Base-by-base conservation (phyloP, 208 protist genomes). In the Herpetomonas tarakana region DNA sequence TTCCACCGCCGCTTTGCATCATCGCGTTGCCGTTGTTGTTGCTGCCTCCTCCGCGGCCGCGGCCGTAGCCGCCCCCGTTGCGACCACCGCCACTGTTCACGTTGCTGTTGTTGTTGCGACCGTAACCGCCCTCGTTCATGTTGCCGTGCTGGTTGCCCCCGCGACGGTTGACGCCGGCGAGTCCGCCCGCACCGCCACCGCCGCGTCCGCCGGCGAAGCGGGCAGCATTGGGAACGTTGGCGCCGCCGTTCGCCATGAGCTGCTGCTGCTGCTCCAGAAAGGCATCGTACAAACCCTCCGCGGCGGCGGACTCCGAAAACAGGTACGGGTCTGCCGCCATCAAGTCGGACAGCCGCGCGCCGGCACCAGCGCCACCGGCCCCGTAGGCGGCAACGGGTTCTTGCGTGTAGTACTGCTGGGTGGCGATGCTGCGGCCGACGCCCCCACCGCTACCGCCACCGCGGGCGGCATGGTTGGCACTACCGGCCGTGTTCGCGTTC, bases 341-440 rank as follows among this genome's bases (percentile, higher is more conserved):
- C 14, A 58, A 35, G 31, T 18, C 53, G 24, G 4, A 27, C 24
- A 18, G 35, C 9, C 35, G 30, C 50, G 68, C 60, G 50, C 65
- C 55, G 11, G 16, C 52, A 19, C 24, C 29, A 14, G 35, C 7
- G n/a, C 16, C 29, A 21, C 52, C 52, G 22, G 24, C 52, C 24
- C 71, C 74, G 54, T 81, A 93, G 45, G 75, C 52, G 73, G 78
- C 80, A 58, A 91, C 82, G 44, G 81, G 83, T 59, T 93, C 83
- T 71, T 94, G 88, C 12, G 83, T 91, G 76, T 93, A 91, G 78
- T 91, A 91, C 66, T 93, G 87, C 72, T 93, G 87, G 14, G 76
- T 61, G 27, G 86, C 81, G 39, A 88, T 76, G 55, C 76, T 83
- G 55, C 68, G 68, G 4, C 71, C 58, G 21, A 62, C 44, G 49